Conservation (phyloP, 257 asterid genomes). For the Paulownia fortunei region DNA sequence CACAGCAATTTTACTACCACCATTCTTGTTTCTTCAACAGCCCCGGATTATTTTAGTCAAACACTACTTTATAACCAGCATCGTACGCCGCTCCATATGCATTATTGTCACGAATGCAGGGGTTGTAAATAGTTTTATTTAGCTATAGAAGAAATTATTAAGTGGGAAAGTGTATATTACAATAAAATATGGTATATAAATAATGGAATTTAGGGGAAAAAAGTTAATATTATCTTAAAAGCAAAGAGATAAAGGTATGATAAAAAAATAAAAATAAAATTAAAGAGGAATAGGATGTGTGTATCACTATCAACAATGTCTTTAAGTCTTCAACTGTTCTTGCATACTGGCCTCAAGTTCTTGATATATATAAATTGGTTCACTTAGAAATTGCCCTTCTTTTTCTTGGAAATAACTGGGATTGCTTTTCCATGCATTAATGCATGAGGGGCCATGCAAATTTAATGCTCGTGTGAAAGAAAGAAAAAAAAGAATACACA, state of each 20-base stretch:
- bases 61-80: constrained; percentile 29
- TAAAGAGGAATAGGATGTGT: constrained; percentile 32
- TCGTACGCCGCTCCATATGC: constrained; percentile 49
- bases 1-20: constrained; percentile 34
- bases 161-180: not conserved
- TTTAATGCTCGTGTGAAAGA: constrained; percentile 50
- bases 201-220: not conserved
- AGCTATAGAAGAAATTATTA: not conserved
- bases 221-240: constrained; percentile 9
- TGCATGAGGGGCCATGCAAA: constrained; percentile 67
- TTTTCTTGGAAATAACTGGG: constrained; percentile 38
- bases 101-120: constrained; percentile 17
- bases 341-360: constrained; percentile 50
- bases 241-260: constrained; percentile 23
- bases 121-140: not conserved
- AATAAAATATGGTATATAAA: not conserved
- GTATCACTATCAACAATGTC: constrained; percentile 43
- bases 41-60: constrained; percentile 47
- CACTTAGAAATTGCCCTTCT: constrained; percentile 36
- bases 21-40: constrained; percentile 27
- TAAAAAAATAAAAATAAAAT: not conserved
- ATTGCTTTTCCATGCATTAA: constrained; percentile 51
- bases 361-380: constrained; percentile 41
- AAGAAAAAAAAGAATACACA: constrained; percentile 3
- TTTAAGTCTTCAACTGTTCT: constrained; percentile 32